Base-by-base conservation (phyloP, 805 yeast genomes). In the Kluyveromyces nonfermentans region DNA sequence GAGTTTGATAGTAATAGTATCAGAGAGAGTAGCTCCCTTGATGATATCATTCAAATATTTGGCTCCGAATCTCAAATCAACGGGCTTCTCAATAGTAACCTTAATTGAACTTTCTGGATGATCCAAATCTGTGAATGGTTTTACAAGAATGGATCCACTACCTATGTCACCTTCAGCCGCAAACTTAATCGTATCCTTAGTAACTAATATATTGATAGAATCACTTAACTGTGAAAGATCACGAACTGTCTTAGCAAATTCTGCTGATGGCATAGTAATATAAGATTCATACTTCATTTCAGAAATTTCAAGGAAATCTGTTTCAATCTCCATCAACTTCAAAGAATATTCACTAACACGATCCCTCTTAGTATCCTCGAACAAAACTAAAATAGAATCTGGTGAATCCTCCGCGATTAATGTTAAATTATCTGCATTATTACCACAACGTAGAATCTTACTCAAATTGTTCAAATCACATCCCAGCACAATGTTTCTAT, bases 281-380 rank as follows among this genome's bases (percentile, higher is more conserved):
- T 84, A 80, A 33, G 93, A 79, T 60, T 86, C 95, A 63, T 84
- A 85, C 50, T 86, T 94, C 79, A 89, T 81, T 55, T 88, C 97
- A 55, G 94, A 97, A 62, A 93, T 85, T 56, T 85, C 82, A 57
- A 93, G 77, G 69, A 85, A 85, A 62, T 93, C 97, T 42, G 95
- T 85, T 64, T 93, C 97, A 53, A 93, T 87, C 61, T 90, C 95
- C 96, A 93, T 88, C 62, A 93, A 76, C 64, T 88, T 88, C 62
- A 93, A 75, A 40, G 83, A 76, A 68, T 85, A 93, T 71, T 90
- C 97, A 50, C 95, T 82, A 50, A 90, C 84, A 62, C 96, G 78
- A 60, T 89, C 97, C 67, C 80, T 86, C 67, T 77, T 78, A 55
- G 85, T 78, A 65, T 90, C 97, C 71, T 93, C 98, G 59, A 93